phyloP scores from a whole-genome alignment of 2,329 filamentous ascomycete genomes.

The Shiraia sp. region DNA sequence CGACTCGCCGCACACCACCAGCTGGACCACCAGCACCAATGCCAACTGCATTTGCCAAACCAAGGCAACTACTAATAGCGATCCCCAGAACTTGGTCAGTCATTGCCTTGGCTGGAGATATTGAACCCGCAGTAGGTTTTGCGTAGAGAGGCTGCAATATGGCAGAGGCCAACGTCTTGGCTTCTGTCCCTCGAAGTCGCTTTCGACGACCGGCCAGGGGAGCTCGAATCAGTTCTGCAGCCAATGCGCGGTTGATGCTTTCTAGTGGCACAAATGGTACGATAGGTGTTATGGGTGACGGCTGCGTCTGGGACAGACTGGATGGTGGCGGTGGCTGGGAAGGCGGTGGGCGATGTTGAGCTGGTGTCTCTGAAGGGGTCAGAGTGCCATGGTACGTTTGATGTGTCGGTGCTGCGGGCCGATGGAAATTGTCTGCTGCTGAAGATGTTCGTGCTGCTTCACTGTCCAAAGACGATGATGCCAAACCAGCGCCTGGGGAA shows the following conservation, averaged over 20 bases:
- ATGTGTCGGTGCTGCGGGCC: constrained; percentile 23
- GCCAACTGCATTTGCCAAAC: constrained; percentile 39
- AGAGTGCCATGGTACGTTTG: constrained; percentile 25
- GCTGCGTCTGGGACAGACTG: constrained; percentile 11
- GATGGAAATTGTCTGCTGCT: constrained; percentile 21
- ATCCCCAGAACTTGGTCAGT: constrained; percentile 44
- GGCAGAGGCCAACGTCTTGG: constrained; percentile 50
- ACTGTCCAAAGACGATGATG: constrained; percentile 26
- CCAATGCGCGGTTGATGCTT: constrained; percentile 50
- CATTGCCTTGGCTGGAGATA: constrained; percentile 34
- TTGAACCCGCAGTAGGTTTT: constrained; percentile 22
- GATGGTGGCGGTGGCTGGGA: constrained; percentile 17
- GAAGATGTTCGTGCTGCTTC: constrained; percentile 21
- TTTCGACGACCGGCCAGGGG: constrained; percentile 47
- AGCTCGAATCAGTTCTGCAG: constrained; percentile 53
- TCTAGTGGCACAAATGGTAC: constrained; percentile 41
- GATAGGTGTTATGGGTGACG: constrained; percentile 3
- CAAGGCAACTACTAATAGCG: constrained; percentile 50
- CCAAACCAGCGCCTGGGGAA: constrained; percentile 25
- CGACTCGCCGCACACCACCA: constrained; percentile 45
- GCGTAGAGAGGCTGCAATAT: constrained; percentile 46
- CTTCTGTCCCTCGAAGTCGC: constrained; percentile 51
- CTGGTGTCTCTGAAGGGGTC: constrained; percentile 37
- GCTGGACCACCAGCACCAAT: constrained; percentile 40
- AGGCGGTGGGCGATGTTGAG: constrained; percentile 21